Evolutionary conservation across 225 moss, liverwort and hornwort species (phyloP).

Genomic region (Marchantia polymorpha): DNA sequence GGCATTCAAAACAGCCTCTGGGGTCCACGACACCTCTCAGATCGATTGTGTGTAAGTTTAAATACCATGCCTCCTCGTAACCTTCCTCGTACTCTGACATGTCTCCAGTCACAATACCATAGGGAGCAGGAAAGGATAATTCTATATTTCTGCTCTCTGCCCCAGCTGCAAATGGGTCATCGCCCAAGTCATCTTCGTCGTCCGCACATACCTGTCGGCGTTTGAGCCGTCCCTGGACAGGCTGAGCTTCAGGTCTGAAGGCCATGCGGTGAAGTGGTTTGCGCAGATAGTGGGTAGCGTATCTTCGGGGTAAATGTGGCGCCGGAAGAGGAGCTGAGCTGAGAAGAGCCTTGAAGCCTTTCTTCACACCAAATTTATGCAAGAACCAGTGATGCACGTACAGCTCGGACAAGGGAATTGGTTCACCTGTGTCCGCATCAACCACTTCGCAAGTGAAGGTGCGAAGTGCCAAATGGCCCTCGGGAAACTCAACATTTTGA

Average conservation of each 20-base stretch:
- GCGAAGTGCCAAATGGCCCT: conserved; percentile 34
- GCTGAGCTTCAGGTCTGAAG: conserved; percentile 24
- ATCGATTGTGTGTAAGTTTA: conserved; percentile 35
- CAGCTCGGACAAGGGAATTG: conserved; percentile 23
- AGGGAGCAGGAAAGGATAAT: conserved; percentile 22
- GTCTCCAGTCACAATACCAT: conserved; percentile 18
- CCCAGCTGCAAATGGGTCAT: conserved; percentile 19
- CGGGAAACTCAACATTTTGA: conserved; percentile 13
- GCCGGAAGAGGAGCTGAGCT: conserved; percentile 23
- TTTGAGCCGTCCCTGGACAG: background rate
- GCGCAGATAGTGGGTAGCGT: background rate
- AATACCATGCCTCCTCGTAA: conserved; percentile 33
- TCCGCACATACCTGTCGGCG: background rate
- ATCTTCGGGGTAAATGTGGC: background rate
- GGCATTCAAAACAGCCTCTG: conserved; percentile 28
- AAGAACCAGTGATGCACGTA: conserved; percentile 35
- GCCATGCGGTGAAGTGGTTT: conserved; percentile 25
- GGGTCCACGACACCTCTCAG: conserved; percentile 13
- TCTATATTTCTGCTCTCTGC: conserved; percentile 28
- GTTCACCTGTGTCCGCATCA: conserved; percentile 25
- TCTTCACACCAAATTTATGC: conserved; percentile 8
- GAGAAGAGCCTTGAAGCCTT: conserved; percentile 21
- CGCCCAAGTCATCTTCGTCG: rapidly evolving
- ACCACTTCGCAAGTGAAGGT: conserved; percentile 28
- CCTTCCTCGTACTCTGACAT: conserved; percentile 22